phyloP scores from a whole-genome alignment of 768 basidiomycete genomes.

The Collybia nuda region DNA sequence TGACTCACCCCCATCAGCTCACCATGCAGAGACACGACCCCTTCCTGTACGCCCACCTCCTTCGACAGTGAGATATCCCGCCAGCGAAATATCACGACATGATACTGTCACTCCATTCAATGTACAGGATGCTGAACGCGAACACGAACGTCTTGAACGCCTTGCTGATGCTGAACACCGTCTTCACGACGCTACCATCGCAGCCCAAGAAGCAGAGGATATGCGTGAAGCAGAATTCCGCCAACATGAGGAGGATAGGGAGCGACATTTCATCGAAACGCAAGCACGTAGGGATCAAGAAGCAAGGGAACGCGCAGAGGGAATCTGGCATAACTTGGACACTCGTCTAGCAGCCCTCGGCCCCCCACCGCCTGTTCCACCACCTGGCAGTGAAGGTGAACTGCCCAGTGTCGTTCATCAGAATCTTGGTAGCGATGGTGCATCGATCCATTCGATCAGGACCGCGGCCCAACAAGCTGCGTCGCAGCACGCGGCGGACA shows the following conservation, averaged over 20 bases:
- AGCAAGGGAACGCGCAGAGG: slow-evolving; percentile 47
- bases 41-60: slow-evolving; percentile 11
- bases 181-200: slow-evolving; percentile 45
- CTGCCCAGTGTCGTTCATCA: slow-evolving; percentile 2
- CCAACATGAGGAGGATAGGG: slow-evolving; percentile 62
- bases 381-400: slow-evolving; percentile 1
- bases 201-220: slow-evolving; percentile 60
- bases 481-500: slow-evolving; percentile 53
- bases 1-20: too few species aligned
- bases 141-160: slow-evolving; percentile 54
- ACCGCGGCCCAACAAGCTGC: slow-evolving; percentile 54
- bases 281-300: slow-evolving; percentile 62
- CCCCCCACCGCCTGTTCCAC: slow-evolving; percentile 19
- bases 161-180: slow-evolving; percentile 50
- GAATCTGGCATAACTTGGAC: slow-evolving; percentile 40
- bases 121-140: slow-evolving; percentile 39
- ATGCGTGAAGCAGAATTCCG: slow-evolving; percentile 65
- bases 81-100: slow-evolving; percentile 21
- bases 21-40: slow-evolving; percentile 10
- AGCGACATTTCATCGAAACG: slow-evolving; percentile 56
- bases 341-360: slow-evolving; percentile 36
- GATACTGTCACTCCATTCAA: slow-evolving; percentile 34
- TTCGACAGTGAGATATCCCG: not conserved
- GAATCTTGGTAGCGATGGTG: slow-evolving; percentile 29
- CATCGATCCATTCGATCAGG: slow-evolving; percentile 36